Percentiles rank a stretch among this genome's conserved stretches.
Conservation (phyloP, 176 grass and related monocot species). For the Puya raimondii region DNA sequence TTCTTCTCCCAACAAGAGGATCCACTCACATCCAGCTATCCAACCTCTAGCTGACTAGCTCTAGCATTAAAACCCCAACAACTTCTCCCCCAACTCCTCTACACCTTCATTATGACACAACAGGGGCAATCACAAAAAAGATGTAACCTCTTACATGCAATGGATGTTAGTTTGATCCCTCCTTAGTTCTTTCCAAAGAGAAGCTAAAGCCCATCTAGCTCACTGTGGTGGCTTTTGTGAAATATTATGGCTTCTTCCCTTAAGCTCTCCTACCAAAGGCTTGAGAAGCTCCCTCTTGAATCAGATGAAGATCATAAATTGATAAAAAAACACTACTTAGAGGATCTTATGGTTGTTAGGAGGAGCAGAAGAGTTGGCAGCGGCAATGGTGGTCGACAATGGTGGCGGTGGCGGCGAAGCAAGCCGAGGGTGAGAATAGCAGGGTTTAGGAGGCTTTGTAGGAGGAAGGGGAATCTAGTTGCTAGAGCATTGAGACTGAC, state of each 20-base stretch:
- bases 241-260: constrained; percentile 21
- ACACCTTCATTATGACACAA: neutral
- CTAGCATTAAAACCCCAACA: neutral
- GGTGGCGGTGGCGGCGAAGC: constrained; percentile 16
- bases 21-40: no score
- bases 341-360: no score
- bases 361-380: neutral
- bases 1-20: no score
- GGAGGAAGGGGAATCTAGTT: constrained; percentile 37
- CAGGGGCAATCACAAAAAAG: neutral
- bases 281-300: constrained; percentile 10
- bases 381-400: neutral
- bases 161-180: no score
- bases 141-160: no score
- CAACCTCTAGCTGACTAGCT: no score
- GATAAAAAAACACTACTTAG: no score
- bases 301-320: constrained; percentile 7
- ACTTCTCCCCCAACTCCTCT: neutral
- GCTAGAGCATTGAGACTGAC: constrained; percentile 29
- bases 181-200: no score
- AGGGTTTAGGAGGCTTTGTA: constrained; percentile 33
- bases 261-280: constrained; percentile 31
- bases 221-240: no score
- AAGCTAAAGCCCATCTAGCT: no score
- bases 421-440: constrained; percentile 40